Evolutionary conservation across 257 asterid genomes (phyloP), one percentile per base, ranked within the genome.

Genomic region (Eucommia ulmoides): DNA sequence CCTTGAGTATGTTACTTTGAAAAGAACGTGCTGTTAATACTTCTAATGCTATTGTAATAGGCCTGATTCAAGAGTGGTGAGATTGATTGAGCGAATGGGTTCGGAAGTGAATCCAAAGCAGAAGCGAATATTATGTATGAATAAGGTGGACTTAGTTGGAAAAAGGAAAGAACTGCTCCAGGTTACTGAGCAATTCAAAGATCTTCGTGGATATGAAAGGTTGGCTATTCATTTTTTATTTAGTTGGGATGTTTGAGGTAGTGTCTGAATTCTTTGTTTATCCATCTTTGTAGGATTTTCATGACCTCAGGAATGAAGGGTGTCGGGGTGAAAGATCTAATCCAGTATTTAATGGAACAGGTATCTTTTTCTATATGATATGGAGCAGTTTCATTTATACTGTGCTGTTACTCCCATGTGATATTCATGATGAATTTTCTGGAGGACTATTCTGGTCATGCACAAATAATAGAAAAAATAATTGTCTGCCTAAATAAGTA

Each of bases 1-100:
- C n/a, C n/a, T n/a, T n/a, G n/a, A n/a, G n/a, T n/a, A n/a, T n/a
- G n/a, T n/a, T n/a, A n/a, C n/a, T n/a, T n/a, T n/a, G n/a, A n/a
- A n/a, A n/a, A n/a, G n/a, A n/a, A n/a, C n/a, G n/a, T n/a, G n/a
- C n/a, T n/a, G n/a, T n/a, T n/a, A n/a, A n/a, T n/a, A 5, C 38
- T 5, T 29, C 12, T 29, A 7, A 29, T 5, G 7, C 38, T 29
- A 5, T 29, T 29, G 7, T 29, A 12, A 24, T 61, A 89, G 96
- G 61, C 94, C 93, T 54, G 98, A 89, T 69, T 71, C 93, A 44
- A 83, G 98, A 72, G 98, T 89, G 45, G 84, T 80, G 77, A 82
- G 88, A 69, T 74, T 89, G 86, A 77, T 89, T 18, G 71, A 85
- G 60, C 72, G 93, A 66, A 76, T 89, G 98, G 98, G 98, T 59